A percentile compares a stretch with the other conserved stretches of the same genome.
phyloP scores from a whole-genome alignment of 371 early-diverging fungal genomes.

The Actinomucor elegans region DNA sequence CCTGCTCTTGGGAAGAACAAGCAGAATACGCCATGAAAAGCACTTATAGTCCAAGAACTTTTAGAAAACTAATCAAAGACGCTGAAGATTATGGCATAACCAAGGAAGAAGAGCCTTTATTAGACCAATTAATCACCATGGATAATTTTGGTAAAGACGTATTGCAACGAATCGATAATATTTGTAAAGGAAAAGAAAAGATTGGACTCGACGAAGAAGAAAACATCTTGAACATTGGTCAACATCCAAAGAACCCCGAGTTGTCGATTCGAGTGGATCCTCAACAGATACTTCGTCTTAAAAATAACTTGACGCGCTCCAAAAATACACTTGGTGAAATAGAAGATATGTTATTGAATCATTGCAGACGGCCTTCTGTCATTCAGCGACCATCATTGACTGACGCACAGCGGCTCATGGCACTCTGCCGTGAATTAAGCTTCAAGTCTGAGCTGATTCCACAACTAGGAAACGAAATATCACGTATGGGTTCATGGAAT shows the following conservation, averaged over 20 bases:
- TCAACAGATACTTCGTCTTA: constrained; percentile 1
- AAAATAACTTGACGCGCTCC: constrained; percentile 2
- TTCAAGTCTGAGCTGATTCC: constrained; percentile 13
- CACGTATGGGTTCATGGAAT: constrained; percentile 10
- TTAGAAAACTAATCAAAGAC: constrained; percentile 18
- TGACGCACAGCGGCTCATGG: constrained; percentile 8
- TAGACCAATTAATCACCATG: not conserved
- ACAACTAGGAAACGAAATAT: constrained; percentile 1
- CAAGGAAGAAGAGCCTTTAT: not conserved
- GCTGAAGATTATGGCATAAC: constrained; percentile 8
- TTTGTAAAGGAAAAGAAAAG: constrained; percentile 16
- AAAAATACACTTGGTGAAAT: constrained; percentile 7
- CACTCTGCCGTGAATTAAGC: constrained; percentile 3
- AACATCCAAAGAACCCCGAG: not conserved
- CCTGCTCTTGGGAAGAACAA: constrained; percentile 9
- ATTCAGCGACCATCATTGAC: constrained; percentile 9
- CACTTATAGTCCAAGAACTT: constrained; percentile 3
- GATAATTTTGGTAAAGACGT: constrained; percentile 4
- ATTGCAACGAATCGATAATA: constrained; percentile 10
- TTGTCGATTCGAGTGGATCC: constrained; percentile 12
- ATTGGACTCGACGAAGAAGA: constrained; percentile 6
- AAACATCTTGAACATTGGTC: not conserved
- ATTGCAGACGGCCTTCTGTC: not conserved
- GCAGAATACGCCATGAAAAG: not conserved
- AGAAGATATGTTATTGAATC: not conserved